Evolutionary conservation across 768 basidiomycete species (phyloP).

Genomic region (Mycena floridula): DNA sequence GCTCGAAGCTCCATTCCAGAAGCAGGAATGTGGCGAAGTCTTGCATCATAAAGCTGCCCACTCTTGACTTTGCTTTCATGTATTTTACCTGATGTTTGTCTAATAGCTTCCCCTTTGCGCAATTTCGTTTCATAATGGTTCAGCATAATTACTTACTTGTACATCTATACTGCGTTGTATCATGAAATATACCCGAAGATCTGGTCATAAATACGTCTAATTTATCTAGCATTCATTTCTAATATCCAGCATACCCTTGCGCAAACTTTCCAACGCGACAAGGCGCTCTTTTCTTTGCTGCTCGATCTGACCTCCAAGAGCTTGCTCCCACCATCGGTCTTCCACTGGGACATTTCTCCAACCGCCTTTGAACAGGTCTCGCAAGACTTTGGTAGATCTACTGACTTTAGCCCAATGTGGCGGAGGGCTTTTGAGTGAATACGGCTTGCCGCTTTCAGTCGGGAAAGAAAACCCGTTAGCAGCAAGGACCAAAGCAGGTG

Average conservation of each 20-base stretch:
- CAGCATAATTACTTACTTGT: too few relatives aligned
- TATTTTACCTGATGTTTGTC: slow-evolving; percentile 2
- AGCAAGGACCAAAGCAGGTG: slow-evolving; percentile 57
- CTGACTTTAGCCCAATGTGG: slow-evolving; percentile 37
- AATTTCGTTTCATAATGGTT: too few relatives aligned
- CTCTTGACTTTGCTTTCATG: slow-evolving; percentile 13
- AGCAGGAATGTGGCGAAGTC: slow-evolving; percentile 78
- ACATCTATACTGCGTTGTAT: too few relatives aligned
- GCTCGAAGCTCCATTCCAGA: slow-evolving; percentile 62
- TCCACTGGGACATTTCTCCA: slow-evolving; percentile 56
- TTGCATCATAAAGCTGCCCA: too few relatives aligned
- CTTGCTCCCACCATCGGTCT: slow-evolving; percentile 66
- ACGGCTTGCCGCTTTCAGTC: slow-evolving; percentile 31
- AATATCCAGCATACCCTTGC: slow-evolving; percentile 29
- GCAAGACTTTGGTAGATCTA: slow-evolving; percentile 27
- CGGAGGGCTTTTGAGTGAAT: slow-evolving; percentile 37
- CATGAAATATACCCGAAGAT: too few relatives aligned
- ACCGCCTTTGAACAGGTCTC: slow-evolving; percentile 44
- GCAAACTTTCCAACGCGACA: slow-evolving; percentile 25
- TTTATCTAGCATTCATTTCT: background rate
- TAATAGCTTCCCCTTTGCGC: too few relatives aligned
- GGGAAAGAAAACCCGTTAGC: slow-evolving; percentile 47
- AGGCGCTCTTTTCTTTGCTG: slow-evolving; percentile 27
- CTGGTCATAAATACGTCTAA: background rate
- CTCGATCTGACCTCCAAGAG: slow-evolving; percentile 46